These are phyloP conservation scores for Benincasa hispida DNA, from an alignment of 306 rosid species.

Conservation along the genomic window DNA sequence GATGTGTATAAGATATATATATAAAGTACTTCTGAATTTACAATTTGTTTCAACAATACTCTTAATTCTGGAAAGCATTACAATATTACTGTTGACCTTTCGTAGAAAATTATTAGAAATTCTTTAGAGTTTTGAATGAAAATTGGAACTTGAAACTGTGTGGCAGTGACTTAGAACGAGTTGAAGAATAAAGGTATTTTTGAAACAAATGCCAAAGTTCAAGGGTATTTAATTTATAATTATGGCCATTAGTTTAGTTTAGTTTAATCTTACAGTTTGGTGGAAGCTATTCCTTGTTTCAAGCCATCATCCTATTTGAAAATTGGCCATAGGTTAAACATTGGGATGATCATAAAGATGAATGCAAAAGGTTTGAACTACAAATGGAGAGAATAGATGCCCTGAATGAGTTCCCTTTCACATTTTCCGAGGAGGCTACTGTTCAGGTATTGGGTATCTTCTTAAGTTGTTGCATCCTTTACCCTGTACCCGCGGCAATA, in stretches of 20 bases:
- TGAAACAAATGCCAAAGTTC: too few relatives aligned
- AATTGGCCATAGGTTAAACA: constrained; percentile 40
- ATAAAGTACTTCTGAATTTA: too few relatives aligned
- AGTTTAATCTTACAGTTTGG: not conserved
- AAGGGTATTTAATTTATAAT: too few relatives aligned
- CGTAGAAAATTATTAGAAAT: too few relatives aligned
- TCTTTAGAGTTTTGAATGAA: too few relatives aligned
- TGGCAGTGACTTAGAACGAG: too few relatives aligned
- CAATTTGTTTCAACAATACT: too few relatives aligned
- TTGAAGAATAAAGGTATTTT: too few relatives aligned
- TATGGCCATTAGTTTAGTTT: not conserved
- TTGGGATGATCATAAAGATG: constrained; percentile 68
- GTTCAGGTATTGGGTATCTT: constrained; percentile 29
- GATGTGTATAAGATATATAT: too few relatives aligned
- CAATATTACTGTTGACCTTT: too few relatives aligned
- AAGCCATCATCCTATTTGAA: not conserved
- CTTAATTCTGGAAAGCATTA: too few relatives aligned
- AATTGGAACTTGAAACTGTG: too few relatives aligned
- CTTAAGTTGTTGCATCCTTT: not conserved
- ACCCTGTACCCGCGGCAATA: not conserved
- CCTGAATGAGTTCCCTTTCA: constrained; percentile 68
- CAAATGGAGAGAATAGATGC: constrained; percentile 44
- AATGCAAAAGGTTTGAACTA: constrained; percentile 65
- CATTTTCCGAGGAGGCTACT: constrained; percentile 58
- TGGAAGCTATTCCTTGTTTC: not conserved